Base-by-base conservation (phyloP, 2,329 filamentous ascomycete species). In the Podosphaera fusca region DNA sequence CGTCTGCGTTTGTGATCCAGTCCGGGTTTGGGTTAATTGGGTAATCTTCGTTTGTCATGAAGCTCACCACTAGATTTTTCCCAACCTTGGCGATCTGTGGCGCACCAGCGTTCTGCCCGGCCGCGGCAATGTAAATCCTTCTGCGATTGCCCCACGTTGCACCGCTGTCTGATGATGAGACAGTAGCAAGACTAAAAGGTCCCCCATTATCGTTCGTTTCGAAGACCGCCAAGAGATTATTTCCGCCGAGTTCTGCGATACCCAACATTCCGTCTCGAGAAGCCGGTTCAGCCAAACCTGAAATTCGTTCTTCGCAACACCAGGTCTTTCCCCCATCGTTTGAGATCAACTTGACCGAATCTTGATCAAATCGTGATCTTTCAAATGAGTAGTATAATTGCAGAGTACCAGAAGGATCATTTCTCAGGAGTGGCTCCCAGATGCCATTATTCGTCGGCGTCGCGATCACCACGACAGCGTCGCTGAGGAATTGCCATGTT, bases 241-340 rank as follows among this genome's bases (percentile, higher is more conserved):
- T 40, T 34, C 57, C 56, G 4, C 40, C 54, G 12, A 59, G 30
- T 31, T 57, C 54, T 33, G 53, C 50, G 31, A 59, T 33, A 2
- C 59, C 59, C 10, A 58, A 10, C 59, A 60, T 60, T 12, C 59
- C 59, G 51, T 60, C 59, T 36, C 59, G 45, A 12, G 58, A 51
- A 33, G 38, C 42, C 5, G 9, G 9, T 30, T 56, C 9, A 6
- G 33, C 45, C 12, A 12, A 12, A 0, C 58, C 58, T 1, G 58
- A 59, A 29, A 59, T 56, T n/a, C 47, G 55, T 9, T 38, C 50
- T 36, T 53, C 52, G 4, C n/a, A 14, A 4, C 21, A 30, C 58
- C 58, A 59, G 1, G 54, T 42, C 0, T 35, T 34, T 2, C 58
- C 58, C 6, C 45, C 58, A 35, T 59, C 58, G 4, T 31, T 33